Percentiles rank a stretch among this genome's conserved stretches.
Evolutionary conservation across 139 green algal species (phyloP).

Genomic region (Coelastrella sp.): DNA sequence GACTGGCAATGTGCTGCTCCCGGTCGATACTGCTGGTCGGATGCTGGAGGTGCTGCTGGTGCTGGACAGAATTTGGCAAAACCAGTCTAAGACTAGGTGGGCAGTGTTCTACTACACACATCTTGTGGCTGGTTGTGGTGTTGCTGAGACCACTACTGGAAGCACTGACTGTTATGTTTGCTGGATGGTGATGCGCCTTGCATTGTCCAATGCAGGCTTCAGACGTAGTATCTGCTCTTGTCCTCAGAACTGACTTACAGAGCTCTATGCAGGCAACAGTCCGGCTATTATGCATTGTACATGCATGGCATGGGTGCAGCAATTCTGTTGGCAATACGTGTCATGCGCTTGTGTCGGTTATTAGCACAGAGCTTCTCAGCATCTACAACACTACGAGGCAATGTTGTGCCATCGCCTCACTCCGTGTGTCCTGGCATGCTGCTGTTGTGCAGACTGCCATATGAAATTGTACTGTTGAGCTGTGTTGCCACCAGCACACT

Average conservation of each 20-base stretch:
- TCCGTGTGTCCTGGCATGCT: background rate
- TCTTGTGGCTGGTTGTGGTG: background rate
- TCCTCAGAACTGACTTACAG: too few relatives aligned
- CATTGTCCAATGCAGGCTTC: too few relatives aligned
- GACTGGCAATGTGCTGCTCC: conserved; percentile 89
- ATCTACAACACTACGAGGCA: too few relatives aligned
- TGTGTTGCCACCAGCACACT: conserved; percentile 75
- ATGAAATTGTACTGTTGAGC: conserved; percentile 84
- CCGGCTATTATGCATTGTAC: too few relatives aligned
- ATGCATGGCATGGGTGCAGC: too few relatives aligned
- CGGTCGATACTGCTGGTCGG: conserved; percentile 88
- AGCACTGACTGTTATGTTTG: too few relatives aligned
- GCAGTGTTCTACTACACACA: too few relatives aligned
- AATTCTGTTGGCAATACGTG: too few relatives aligned
- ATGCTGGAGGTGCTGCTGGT: conserved; percentile 93
- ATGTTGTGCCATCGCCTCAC: background rate
- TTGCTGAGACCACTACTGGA: background rate
- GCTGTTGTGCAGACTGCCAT: conserved; percentile 49
- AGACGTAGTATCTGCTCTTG: too few relatives aligned
- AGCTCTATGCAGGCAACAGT: too few relatives aligned
- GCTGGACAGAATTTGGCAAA: conserved; percentile 84
- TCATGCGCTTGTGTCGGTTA: too few relatives aligned
- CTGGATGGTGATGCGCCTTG: too few relatives aligned
- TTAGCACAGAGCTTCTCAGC: background rate
- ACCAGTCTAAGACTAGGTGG: background rate